Evolutionary conservation across 169 alveolate genomes (phyloP).

Genomic region (Hepatocystis sp.): DNA sequence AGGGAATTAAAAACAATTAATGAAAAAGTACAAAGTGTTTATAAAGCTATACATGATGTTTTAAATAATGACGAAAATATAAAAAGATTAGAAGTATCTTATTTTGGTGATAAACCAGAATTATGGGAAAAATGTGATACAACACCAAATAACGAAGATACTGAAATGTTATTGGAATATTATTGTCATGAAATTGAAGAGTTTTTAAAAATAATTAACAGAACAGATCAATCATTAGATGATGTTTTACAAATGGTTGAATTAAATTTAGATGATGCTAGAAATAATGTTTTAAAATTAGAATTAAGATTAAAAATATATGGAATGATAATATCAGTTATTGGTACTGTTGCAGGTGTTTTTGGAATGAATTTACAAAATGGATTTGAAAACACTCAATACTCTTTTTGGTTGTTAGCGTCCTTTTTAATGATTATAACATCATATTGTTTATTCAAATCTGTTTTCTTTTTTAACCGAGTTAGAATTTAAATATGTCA

Average conservation of each 20-base stretch:
- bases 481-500: constrained; percentile 56
- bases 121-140: constrained; percentile 82
- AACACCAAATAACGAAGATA: constrained; percentile 80
- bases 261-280: constrained; percentile 85
- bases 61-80: constrained; percentile 83
- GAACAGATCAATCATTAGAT: constrained; percentile 85
- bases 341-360: constrained; percentile 86
- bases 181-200: constrained; percentile 88
- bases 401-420: constrained; percentile 83
- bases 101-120: constrained; percentile 80
- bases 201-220: constrained; percentile 77
- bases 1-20: constrained; percentile 77
- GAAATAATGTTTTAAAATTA: constrained; percentile 84
- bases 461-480: constrained; percentile 39
- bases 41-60: constrained; percentile 80
- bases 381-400: constrained; percentile 81
- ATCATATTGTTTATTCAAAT: constrained; percentile 50
- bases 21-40: constrained; percentile 81
- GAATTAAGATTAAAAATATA: constrained; percentile 86
- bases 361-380: constrained; percentile 88
- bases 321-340: constrained; percentile 84
- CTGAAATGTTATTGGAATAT: constrained; percentile 85
- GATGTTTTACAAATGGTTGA: constrained; percentile 88
- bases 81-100: constrained; percentile 81
- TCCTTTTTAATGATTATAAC: constrained; percentile 79